phyloP scores from a whole-genome alignment of 2,329 filamentous ascomycete species.

The Arthrobotrys iridis region DNA sequence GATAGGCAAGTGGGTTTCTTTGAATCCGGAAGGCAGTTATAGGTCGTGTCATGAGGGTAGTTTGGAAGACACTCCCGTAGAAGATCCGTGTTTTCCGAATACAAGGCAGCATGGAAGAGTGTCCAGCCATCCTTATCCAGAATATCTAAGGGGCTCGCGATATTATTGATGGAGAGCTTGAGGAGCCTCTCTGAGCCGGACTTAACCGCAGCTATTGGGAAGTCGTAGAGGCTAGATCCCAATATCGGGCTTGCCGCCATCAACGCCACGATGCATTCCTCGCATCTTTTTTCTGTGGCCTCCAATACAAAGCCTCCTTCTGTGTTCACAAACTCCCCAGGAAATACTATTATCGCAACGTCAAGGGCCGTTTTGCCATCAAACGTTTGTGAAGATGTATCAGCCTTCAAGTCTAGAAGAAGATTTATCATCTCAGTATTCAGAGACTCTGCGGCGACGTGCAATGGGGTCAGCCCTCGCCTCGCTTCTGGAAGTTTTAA shows the following conservation, averaged over 20 bases:
- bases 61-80: background rate
- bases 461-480: background rate
- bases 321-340: background rate
- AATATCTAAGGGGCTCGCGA: background rate
- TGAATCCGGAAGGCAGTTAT: background rate
- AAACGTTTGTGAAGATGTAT: background rate
- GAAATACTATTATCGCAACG: background rate
- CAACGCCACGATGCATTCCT: background rate
- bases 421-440: conserved; percentile 4
- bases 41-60: background rate
- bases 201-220: background rate
- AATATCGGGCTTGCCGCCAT: background rate
- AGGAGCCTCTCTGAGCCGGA: background rate
- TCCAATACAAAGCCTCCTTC: background rate
- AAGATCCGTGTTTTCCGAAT: background rate
- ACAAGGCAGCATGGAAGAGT: background rate
- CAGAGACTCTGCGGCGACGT: background rate
- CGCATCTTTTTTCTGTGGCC: background rate
- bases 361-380: background rate
- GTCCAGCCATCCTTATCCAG: conserved; percentile 5
- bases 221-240: background rate
- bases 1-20: background rate
- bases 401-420: background rate
- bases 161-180: background rate
- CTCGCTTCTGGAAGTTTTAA: background rate